phyloP scores from a whole-genome alignment of 345 rosid genomes.

The Pelargonium nanum region DNA sequence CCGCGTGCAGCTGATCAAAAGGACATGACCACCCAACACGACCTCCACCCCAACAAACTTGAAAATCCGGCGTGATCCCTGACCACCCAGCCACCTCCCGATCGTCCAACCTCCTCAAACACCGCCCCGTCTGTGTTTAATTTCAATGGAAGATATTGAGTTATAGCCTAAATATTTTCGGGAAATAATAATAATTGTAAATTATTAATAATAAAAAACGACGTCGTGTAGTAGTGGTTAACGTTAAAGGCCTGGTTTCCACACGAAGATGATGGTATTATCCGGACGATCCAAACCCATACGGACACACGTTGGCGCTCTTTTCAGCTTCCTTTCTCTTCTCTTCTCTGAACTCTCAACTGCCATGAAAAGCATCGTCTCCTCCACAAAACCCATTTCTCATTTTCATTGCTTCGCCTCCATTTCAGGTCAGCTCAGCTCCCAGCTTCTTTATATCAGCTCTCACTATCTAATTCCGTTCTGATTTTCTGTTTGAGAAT shows the following conservation, averaged over 20 bases:
- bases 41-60: too few relatives aligned
- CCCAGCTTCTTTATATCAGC: too few relatives aligned
- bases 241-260: constrained; percentile 33
- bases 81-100: too few relatives aligned
- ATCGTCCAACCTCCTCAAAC: too few relatives aligned
- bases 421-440: background rate
- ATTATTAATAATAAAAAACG: background rate
- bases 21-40: too few relatives aligned
- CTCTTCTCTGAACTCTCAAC: background rate
- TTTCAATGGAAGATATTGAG: too few relatives aligned
- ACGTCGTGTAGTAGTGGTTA: background rate
- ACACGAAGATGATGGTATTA: constrained; percentile 15
- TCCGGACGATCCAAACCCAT: background rate
- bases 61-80: too few relatives aligned
- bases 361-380: constrained; percentile 14
- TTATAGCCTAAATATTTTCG: too few relatives aligned
- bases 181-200: too few relatives aligned
- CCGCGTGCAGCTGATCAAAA: too few relatives aligned
- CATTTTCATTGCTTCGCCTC: background rate
- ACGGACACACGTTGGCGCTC: constrained; percentile 20
- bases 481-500: background rate
- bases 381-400: background rate
- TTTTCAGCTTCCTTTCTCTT: background rate
- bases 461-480: background rate
- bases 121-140: background rate